Evolutionary conservation across 148 eudicot species (phyloP).

Genomic region (Nepenthes gracilis): DNA sequence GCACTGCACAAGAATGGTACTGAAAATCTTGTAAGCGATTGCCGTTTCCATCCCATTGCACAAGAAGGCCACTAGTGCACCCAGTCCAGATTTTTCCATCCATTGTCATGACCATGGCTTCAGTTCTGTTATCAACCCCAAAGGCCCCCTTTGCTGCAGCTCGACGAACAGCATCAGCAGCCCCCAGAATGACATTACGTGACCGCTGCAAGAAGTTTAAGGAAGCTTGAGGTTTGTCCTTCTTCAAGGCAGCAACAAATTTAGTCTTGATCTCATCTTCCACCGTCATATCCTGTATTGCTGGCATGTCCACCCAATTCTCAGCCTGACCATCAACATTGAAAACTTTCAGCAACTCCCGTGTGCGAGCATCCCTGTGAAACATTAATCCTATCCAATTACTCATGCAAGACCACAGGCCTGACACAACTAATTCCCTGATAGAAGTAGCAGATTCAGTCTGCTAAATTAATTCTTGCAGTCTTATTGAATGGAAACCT

Average conservation of each 20-base stretch:
- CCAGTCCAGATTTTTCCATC: constrained; percentile 91
- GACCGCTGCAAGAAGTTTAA: constrained; percentile 78
- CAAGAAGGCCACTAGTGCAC: constrained; percentile 69
- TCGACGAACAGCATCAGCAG: constrained; percentile 98
- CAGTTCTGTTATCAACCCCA: constrained; percentile 79
- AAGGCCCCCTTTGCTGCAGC: constrained; percentile 79
- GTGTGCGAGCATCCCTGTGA: constrained; percentile 82
- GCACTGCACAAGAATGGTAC: constrained; percentile 45
- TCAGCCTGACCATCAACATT: constrained; percentile 84
- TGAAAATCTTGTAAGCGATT: constrained; percentile 76
- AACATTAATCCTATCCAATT: constrained; percentile 1
- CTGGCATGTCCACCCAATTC: constrained; percentile 34
- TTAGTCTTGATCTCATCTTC: constrained; percentile 67
- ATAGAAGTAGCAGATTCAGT: neutral
- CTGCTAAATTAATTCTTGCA: neutral
- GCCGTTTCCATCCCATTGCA: constrained; percentile 96
- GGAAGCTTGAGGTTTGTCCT: constrained; percentile 65
- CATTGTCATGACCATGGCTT: constrained; percentile 47
- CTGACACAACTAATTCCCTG: neutral
- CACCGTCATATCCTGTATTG: constrained; percentile 34
- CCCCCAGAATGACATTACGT: constrained; percentile 90
- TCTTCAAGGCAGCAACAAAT: constrained; percentile 39
- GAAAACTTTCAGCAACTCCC: constrained; percentile 81
- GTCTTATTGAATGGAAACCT: neutral
- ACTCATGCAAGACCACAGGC: neutral